Percentiles rank a stretch among this genome's conserved stretches.
These are phyloP conservation scores for Paraphaeosphaeria minitans DNA, from an alignment of 2,329 filamentous ascomycete species.

Conservation along the genomic window DNA sequence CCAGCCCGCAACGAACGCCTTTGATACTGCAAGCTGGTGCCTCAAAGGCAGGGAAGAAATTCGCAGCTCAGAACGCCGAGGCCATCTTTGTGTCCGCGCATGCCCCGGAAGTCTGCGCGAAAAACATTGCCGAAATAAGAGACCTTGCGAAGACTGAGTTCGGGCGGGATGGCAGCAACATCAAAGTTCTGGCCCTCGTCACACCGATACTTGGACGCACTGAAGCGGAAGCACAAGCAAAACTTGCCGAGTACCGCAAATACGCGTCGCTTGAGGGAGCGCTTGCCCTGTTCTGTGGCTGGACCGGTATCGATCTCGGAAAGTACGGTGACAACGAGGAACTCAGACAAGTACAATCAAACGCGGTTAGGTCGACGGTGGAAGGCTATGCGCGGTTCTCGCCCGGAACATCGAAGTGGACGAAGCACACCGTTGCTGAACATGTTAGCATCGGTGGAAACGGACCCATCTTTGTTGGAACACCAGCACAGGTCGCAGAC, in stretches of 20 bases:
- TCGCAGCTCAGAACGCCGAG: constrained; percentile 73
- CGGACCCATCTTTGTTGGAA: constrained; percentile 68
- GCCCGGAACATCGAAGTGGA: constrained; percentile 70
- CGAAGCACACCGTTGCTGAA: constrained; percentile 70
- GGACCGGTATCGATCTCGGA: constrained; percentile 71
- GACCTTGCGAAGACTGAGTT: constrained; percentile 57
- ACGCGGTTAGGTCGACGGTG: constrained; percentile 64
- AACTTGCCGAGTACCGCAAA: constrained; percentile 65
- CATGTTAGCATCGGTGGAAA: constrained; percentile 72
- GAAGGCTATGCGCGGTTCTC: constrained; percentile 62
- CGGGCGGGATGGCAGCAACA: constrained; percentile 63
- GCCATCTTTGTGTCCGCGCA: constrained; percentile 73
- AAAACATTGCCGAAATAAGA: constrained; percentile 67
- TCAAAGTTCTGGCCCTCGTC: constrained; percentile 72
- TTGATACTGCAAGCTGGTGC: constrained; percentile 73
- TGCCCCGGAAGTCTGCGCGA: constrained; percentile 64
- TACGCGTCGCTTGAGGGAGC: constrained; percentile 71
- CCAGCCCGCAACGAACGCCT: constrained; percentile 71
- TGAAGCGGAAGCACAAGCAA: constrained; percentile 68
- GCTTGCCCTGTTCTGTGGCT: constrained; percentile 72
- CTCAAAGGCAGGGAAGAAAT: constrained; percentile 67
- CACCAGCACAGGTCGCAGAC: constrained; percentile 68
- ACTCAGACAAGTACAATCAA: constrained; percentile 64
- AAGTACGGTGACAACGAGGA: constrained; percentile 68
- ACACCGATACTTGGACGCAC: constrained; percentile 69